A percentile compares a stretch with the other conserved stretches of the same genome.
phyloP scores from a whole-genome alignment of 148 eudicot genomes.

The Drosera capensis region DNA sequence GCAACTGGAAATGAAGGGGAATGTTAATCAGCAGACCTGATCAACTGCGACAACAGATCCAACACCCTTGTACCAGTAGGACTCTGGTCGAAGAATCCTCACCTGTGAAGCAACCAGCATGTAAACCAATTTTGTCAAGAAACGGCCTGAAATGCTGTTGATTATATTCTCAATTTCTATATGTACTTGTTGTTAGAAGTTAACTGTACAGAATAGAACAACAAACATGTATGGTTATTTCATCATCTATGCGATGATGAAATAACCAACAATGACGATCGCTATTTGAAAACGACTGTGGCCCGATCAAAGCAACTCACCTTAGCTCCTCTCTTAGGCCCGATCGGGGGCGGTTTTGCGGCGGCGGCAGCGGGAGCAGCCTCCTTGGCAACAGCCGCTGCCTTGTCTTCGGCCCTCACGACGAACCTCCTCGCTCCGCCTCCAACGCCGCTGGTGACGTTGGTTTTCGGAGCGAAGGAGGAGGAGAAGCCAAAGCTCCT shows the following conservation, averaged over 20 bases:
- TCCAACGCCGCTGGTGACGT: slow-evolving; percentile 6
- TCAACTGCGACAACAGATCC: slow-evolving; percentile 92
- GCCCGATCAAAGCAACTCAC: slow-evolving; percentile 10
- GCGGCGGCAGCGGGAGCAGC: slow-evolving; percentile 13
- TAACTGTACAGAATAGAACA: no score
- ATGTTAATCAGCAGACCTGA: slow-evolving; percentile 61
- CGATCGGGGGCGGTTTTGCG: slow-evolving; percentile 81
- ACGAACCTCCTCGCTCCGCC: slow-evolving; percentile 31
- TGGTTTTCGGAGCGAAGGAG: no score
- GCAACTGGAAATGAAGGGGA: no score
- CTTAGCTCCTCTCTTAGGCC: slow-evolving; percentile 86
- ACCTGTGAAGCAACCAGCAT: slow-evolving; percentile 26
- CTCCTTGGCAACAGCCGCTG: slow-evolving; percentile 24
- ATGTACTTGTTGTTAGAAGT: no score
- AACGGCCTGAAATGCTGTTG: background rate
- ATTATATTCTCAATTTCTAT: background rate
- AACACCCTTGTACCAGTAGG: slow-evolving; percentile 83
- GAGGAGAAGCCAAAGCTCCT: background rate
- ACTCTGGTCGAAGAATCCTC: slow-evolving; percentile 78
- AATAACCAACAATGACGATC: background rate
- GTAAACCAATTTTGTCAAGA: no score
- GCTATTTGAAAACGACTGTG: no score
- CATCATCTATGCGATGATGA: background rate
- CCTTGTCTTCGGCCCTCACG: slow-evolving; percentile 55
- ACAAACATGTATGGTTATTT: no score